Conservation (phyloP, 345 rosid genomes). For the Ceriops tagal region DNA sequence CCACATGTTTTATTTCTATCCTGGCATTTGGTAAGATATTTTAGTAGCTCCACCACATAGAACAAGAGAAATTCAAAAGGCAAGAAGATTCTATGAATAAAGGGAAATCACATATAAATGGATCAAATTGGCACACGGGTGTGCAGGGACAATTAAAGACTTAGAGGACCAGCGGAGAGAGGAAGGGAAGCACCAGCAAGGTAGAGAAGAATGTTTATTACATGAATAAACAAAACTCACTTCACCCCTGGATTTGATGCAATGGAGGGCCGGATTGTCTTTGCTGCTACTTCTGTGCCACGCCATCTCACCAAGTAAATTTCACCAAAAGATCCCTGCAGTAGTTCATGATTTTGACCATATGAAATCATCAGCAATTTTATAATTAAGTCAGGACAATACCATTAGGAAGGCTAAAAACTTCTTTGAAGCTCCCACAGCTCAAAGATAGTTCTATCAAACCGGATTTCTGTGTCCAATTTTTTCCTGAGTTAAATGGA, state of each 20-base stretch:
- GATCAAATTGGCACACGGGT: not conserved
- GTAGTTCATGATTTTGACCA: constrained; percentile 4
- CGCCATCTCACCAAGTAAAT: constrained; percentile 63
- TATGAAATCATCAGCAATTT: constrained; percentile 3
- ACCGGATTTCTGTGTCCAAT: not conserved
- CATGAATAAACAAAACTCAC: constrained; percentile 30
- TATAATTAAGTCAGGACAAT: not conserved
- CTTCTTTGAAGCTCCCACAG: constrained; percentile 3
- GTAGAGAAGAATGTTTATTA: not conserved
- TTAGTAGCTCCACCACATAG: not conserved
- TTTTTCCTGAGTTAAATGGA: constrained; percentile 12
- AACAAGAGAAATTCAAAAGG: not conserved
- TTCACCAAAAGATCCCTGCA: constrained; percentile 62
- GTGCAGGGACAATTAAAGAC: no score
- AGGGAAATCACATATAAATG: not conserved
- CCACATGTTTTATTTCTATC: not conserved
- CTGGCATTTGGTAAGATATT: not conserved
- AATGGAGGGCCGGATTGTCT: constrained; percentile 61
- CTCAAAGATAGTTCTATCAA: not conserved
- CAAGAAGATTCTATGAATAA: not conserved
- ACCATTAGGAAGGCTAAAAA: not conserved
- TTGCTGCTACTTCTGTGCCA: constrained; percentile 64
- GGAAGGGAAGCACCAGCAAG: no score
- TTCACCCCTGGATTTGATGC: constrained; percentile 58
- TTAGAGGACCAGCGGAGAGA: no score